Conservation (phyloP, 495 filamentous ascomycete genomes). For the Elaphomyces granulatus region DNA sequence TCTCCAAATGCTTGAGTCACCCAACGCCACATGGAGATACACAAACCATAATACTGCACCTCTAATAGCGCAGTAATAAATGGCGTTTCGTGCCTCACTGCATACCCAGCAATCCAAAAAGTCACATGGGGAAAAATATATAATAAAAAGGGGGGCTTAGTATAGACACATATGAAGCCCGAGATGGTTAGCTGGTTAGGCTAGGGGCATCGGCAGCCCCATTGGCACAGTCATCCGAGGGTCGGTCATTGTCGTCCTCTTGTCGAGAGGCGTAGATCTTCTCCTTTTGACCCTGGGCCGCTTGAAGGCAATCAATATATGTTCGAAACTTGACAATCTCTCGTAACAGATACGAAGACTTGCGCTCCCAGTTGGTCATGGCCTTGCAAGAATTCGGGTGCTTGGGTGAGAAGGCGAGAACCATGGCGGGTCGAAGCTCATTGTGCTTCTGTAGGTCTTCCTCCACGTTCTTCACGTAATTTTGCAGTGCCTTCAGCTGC, state of each 20-base stretch:
- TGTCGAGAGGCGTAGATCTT: constrained; percentile 29
- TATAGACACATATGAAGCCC: too few species aligned
- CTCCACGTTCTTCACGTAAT: constrained; percentile 76
- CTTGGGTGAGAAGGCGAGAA: constrained; percentile 77
- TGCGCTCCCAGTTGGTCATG: constrained; percentile 92
- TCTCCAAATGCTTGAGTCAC: too few species aligned
- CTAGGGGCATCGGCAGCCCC: too few species aligned
- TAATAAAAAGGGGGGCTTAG: too few species aligned
- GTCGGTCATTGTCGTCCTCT: constrained; percentile 12
- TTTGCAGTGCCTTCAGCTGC: constrained; percentile 57
- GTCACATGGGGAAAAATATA: too few species aligned
- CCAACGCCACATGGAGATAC: too few species aligned
- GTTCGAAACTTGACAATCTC: constrained; percentile 95
- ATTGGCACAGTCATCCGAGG: too few species aligned
- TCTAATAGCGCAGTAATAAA: too few species aligned
- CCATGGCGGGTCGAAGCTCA: constrained; percentile 68
- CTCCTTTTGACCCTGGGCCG: constrained; percentile 43
- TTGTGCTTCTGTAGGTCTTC: constrained; percentile 79
- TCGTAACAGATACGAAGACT: constrained; percentile 77
- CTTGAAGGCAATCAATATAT: constrained; percentile 69
- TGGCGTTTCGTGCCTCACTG: too few species aligned
- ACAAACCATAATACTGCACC: too few species aligned
- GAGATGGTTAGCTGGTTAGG: too few species aligned
- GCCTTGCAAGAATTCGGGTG: constrained; percentile 69
- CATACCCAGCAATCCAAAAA: too few species aligned